Base-by-base conservation (phyloP, 2,329 filamentous ascomycete genomes). In the Penicillium sp. region DNA sequence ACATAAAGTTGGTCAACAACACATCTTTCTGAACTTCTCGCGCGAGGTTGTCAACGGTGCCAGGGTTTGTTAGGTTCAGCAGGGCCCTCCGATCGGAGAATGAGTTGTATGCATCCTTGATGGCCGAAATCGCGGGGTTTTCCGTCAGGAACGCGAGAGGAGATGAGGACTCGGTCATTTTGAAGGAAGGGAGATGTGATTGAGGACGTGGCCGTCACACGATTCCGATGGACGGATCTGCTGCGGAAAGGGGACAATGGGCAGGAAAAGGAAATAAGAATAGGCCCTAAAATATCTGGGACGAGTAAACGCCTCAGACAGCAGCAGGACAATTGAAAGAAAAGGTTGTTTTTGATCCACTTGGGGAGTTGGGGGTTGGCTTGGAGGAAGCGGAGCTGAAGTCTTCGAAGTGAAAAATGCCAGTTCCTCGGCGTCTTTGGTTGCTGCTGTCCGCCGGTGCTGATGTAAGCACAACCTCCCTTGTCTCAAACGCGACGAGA, bases 1-100 rank as follows among this genome's bases (percentile, higher is more conserved):
- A 96, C 80, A 92, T 93, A 67, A 87, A 85, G 74, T 95, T 95
- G 71, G 84, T 92, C 59, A 95, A 80, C 64, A 96, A 83, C 56
- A 95, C 89, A 77, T 95, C 89, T 69, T 89, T 88, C 72, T 93
- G 84, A 47, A 95, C 88, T 73, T 98, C 92, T 64, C 84, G 82
- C 54, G 84, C 79, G 64, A 95, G 82, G 61, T 81, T 82, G 69
- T 98, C 92, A 52, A 95, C 82, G 35, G 85, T 89, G 57, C 92
- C 92, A 27, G 92, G 92, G 69, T 96, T 96, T 53, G 82, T 76
- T 54, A 98, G 75, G 47, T 89, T 90, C 50, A 98, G 77, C 68
- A 85, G 84, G 55, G 82, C 84, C 73, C 92, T 84, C 70, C 85
- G 80, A 56, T 92, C 85, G 47, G 82, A 83, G 65, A 96, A 93